Evolutionary conservation across 345 rosid species (phyloP).

Genomic region (Geranium brycei): DNA sequence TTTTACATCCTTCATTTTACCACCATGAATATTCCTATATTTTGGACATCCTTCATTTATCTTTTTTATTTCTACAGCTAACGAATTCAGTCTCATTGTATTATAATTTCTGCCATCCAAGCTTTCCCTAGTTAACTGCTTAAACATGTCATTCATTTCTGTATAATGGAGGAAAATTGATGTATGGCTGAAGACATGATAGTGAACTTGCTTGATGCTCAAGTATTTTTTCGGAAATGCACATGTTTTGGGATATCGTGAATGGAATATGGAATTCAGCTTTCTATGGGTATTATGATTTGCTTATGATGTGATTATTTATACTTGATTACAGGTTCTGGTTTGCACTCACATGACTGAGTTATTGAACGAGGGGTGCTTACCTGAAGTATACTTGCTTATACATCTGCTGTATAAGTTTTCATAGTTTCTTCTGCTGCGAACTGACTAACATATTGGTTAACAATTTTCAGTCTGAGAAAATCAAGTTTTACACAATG

Average conservation of each 20-base stretch:
- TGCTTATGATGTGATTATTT: neutral
- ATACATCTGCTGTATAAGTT: conserved; percentile 6
- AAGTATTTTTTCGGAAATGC: neutral
- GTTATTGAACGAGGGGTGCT: conserved; percentile 52
- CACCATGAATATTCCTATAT: neutral
- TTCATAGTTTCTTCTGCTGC: neutral
- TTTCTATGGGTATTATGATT: neutral
- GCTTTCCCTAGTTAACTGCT: neutral
- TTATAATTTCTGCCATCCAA: neutral
- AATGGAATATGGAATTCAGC: neutral
- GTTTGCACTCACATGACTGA: conserved; percentile 87
- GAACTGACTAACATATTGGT: conserved; percentile 2
- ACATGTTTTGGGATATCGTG: neutral
- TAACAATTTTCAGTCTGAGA: conserved; percentile 47
- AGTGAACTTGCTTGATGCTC: neutral
- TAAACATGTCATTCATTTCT: neutral
- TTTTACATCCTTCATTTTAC: conserved; percentile 16
- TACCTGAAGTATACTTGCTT: conserved; percentile 45
- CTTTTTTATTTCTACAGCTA: neutral
- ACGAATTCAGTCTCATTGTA: neutral
- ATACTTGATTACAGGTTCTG: conserved; percentile 43
- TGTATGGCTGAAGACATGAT: too few species aligned
- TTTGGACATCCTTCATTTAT: neutral
- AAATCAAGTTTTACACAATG: conserved; percentile 74
- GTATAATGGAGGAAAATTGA: neutral